Conservation (phyloP, 768 basidiomycete genomes). For the Trichaptum fuscoviolaceum region DNA sequence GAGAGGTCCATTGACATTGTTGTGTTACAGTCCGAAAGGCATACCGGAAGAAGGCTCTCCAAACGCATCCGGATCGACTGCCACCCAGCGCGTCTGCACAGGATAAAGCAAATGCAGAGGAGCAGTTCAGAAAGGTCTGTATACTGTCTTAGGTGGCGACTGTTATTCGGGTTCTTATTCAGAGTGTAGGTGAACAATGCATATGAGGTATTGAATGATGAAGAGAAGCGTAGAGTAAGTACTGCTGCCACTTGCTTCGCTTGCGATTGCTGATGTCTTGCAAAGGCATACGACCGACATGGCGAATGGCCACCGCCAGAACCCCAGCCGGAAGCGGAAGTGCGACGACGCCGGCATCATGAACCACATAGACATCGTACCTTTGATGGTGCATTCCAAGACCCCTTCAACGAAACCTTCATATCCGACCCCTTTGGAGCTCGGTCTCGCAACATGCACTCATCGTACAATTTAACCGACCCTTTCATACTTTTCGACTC, state of each 20-base stretch:
- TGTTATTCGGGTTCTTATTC: constrained; percentile 2
- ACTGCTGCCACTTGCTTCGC: not conserved
- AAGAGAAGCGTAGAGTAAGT: constrained; percentile 50
- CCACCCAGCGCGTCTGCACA: constrained; percentile 47
- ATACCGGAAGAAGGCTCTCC: constrained; percentile 66
- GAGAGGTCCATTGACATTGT: not conserved
- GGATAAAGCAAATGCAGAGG: constrained; percentile 58
- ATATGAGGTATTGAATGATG: constrained; percentile 67
- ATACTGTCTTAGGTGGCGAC: constrained; percentile 23
- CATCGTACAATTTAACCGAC: constrained; percentile 51
- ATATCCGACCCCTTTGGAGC: constrained; percentile 27
- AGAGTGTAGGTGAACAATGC: constrained; percentile 61
- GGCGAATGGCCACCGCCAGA: constrained; percentile 71
- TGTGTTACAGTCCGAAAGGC: constrained; percentile 60
- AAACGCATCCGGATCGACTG: constrained; percentile 74
- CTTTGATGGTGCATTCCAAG: constrained; percentile 11
- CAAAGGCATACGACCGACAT: constrained; percentile 60
- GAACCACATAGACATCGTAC: constrained; percentile 7
- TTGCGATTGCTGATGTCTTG: constrained; percentile 5
- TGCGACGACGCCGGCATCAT: constrained; percentile 12
- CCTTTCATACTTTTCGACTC: constrained; percentile 71
- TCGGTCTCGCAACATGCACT: constrained; percentile 5
- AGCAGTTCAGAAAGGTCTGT: constrained; percentile 42
- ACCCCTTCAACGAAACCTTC: constrained; percentile 39
- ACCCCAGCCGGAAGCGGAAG: constrained; percentile 2